Evolutionary conservation across 176 grass and related monocot species (phyloP).

Genomic region (Bolboschoenus planiculmis): DNA sequence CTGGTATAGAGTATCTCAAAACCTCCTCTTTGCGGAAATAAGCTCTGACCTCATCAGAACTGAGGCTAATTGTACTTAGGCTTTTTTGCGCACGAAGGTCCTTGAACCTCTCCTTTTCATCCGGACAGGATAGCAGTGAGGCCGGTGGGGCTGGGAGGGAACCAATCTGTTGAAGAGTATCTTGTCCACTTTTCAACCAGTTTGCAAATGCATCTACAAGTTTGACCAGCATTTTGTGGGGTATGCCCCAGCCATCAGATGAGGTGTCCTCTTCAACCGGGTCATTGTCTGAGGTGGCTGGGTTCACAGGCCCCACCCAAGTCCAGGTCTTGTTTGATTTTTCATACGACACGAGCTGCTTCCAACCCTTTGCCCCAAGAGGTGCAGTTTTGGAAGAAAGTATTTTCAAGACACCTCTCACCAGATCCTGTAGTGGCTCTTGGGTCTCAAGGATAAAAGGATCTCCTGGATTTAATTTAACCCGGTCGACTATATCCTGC

Average conservation of each 20-base stretch:
- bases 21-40: slow-evolving; percentile 90
- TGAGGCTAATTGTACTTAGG: slow-evolving; percentile 81
- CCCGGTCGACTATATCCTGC: slow-evolving; percentile 71
- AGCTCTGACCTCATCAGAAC: slow-evolving; percentile 70
- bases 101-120: slow-evolving; percentile 96
- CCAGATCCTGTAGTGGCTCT: slow-evolving; percentile 93
- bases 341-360: slow-evolving; percentile 67
- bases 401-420: slow-evolving; percentile 85
- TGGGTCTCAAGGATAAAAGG: slow-evolving; percentile 96
- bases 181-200: slow-evolving; percentile 97
- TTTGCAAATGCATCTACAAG: slow-evolving; percentile 99
- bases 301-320: slow-evolving; percentile 58
- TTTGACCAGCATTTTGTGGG: slow-evolving; percentile 99
- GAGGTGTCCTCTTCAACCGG: slow-evolving; percentile 84
- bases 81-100: slow-evolving; percentile 96
- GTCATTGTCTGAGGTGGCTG: slow-evolving; percentile 46
- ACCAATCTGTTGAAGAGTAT: slow-evolving; percentile 98
- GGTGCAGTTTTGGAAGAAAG: slow-evolving; percentile 95
- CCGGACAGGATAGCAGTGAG: slow-evolving; percentile 71
- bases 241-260: slow-evolving; percentile 90
- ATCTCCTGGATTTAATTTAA: slow-evolving; percentile 85
- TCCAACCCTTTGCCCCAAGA: slow-evolving; percentile 94
- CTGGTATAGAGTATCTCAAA: slow-evolving; percentile 94
- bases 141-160: slow-evolving; percentile 74
- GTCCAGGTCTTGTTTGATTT: slow-evolving; percentile 87